Percentiles rank a stretch among this genome's conserved stretches.
phyloP scores from a whole-genome alignment of 2,329 filamentous ascomycete species.

The Pseudopithomyces maydicus region DNA sequence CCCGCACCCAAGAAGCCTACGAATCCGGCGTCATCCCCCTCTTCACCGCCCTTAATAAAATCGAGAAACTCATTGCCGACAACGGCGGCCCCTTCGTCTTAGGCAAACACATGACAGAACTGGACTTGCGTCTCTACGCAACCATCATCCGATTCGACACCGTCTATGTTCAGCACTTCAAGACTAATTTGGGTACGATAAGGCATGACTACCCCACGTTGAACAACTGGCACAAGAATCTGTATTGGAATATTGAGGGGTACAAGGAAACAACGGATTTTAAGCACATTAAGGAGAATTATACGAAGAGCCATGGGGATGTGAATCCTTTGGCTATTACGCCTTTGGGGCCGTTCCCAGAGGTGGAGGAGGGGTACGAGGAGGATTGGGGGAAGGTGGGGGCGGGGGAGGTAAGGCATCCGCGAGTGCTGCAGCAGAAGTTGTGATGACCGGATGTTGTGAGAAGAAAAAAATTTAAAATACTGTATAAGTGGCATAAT shows the following conservation, averaged over 20 bases:
- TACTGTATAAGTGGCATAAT: background rate
- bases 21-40: slow-evolving; percentile 59
- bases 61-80: slow-evolving; percentile 56
- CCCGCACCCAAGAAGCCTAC: slow-evolving; percentile 60
- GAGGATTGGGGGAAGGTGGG: slow-evolving; percentile 54
- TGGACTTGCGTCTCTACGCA: slow-evolving; percentile 63
- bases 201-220: slow-evolving; percentile 65
- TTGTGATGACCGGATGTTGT: slow-evolving; percentile 12
- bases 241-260: slow-evolving; percentile 62
- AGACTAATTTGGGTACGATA: slow-evolving; percentile 67
- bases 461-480: too few relatives aligned
- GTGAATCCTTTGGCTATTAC: slow-evolving; percentile 68
- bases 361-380: slow-evolving; percentile 60
- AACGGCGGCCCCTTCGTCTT: slow-evolving; percentile 62
- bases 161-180: slow-evolving; percentile 70
- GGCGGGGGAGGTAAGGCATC: slow-evolving; percentile 55
- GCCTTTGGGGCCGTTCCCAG: slow-evolving; percentile 65
- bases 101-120: slow-evolving; percentile 61
- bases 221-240: slow-evolving; percentile 63
- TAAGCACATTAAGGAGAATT: slow-evolving; percentile 68
- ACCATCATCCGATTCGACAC: slow-evolving; percentile 65
- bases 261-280: slow-evolving; percentile 67
- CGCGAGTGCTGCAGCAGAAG: slow-evolving; percentile 38
- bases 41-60: slow-evolving; percentile 64
- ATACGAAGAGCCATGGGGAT: slow-evolving; percentile 64